Evolutionary conservation across 176 grass and related monocot species (phyloP), one percentile per base, ranked within the genome.

Genomic region (Lolium rigidum): DNA sequence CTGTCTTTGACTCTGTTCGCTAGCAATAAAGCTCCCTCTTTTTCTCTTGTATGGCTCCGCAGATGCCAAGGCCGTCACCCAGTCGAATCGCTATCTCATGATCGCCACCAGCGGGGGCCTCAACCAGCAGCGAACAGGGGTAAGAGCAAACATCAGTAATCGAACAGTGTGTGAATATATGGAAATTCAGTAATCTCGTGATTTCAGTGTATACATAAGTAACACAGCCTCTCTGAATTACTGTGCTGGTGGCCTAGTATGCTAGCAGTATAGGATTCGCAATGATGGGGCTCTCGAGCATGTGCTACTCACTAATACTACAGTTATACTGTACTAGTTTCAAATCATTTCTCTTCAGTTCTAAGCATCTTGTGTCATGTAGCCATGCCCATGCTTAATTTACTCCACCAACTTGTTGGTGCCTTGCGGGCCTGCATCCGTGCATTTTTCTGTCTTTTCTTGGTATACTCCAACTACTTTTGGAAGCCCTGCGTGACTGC

Each of bases 51-150:
- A 50, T 87, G 58, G 22, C 76, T 81, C 17, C 60, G 63, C 85
- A 94, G 97, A 76, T 80, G 74, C 76, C 37, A 84, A 76, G 75
- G 65, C 84, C 47, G 86, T 93, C 56, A 94, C 94, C 9, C 71
- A 87, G 57, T 62, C 89, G 74, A 80, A 99, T 41, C 91, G 94
- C 52, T 99, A 93, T 66, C 71, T 99, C 76, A 96, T 96, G 92
- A 94, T 99, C 74, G 97, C 92, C 6, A 99, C 97, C 51, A 99
- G 97, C 77, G 97, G 97, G 11, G 97, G 97, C 17, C 85, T 99
- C 50, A 99, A 99, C 83, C 97, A 99, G 83, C 97, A 99, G 82
- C 77, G 94, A 83, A 99, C 97, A 94, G 97, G 97, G 94, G 97
- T 99, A 68, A 98, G 90, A 82, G 2, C 9, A 17, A 58, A 35